Evolutionary conservation across 2,329 filamentous ascomycete species (phyloP).

Genomic region (Xylaria digitata): DNA sequence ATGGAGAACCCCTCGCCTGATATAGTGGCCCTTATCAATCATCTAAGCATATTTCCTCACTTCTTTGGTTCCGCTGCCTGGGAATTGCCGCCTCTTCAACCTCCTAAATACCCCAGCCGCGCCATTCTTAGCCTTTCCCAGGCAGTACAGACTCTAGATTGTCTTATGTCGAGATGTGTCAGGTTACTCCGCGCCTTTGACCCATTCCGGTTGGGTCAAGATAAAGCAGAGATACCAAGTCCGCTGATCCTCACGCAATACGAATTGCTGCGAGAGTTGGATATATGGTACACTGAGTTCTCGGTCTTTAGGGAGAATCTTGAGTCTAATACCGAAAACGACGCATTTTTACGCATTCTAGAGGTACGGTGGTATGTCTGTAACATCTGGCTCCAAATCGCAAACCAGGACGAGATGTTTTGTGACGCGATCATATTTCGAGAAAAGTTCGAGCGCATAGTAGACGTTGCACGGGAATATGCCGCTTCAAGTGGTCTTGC

Average conservation of each 20-base stretch:
- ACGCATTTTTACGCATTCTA: slow-evolving; percentile 19
- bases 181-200: slow-evolving; percentile 33
- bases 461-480: slow-evolving; percentile 35
- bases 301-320: neutral
- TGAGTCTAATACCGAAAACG: neutral
- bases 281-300: slow-evolving; percentile 27
- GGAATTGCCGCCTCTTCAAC: slow-evolving; percentile 30
- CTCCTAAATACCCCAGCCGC: neutral
- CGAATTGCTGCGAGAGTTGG: slow-evolving; percentile 25
- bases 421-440: slow-evolving; percentile 24
- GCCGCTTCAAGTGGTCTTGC: neutral
- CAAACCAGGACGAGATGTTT: slow-evolving; percentile 26
- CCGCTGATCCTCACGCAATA: slow-evolving; percentile 17
- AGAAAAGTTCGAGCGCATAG: slow-evolving; percentile 32
- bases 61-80: slow-evolving; percentile 34
- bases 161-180: slow-evolving; percentile 29
- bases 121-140: neutral
- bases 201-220: slow-evolving; percentile 19
- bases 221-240: slow-evolving; percentile 2
- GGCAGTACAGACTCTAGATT: slow-evolving; percentile 25
- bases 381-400: slow-evolving; percentile 38
- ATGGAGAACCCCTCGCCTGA: slow-evolving; percentile 23
- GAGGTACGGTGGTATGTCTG: slow-evolving; percentile 39
- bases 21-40: slow-evolving; percentile 28
- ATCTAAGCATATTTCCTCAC: slow-evolving; percentile 38